Base-by-base conservation (phyloP, 139 green algal genomes). In the Eudorina sp. region DNA sequence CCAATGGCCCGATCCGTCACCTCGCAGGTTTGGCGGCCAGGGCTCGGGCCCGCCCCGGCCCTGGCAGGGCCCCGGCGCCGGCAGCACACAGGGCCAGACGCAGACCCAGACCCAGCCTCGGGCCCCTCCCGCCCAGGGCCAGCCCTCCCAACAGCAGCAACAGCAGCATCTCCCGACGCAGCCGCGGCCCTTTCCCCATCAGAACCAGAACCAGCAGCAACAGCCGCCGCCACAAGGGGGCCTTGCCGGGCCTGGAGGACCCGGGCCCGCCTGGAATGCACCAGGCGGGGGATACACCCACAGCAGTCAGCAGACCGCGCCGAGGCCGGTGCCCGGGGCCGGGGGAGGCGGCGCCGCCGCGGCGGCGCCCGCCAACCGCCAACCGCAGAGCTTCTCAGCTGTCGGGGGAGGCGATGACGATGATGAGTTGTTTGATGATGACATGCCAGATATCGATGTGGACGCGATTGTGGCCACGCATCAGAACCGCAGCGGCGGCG, bases 121-220 rank as follows among this genome's bases (percentile, higher is more conserved):
- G 55, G 29, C 62, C 62, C 11, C 40, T 51, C 68, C 36, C 64
- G n/a, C 7, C 36, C 68, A 76, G 40, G 2, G 36, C 36, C 68
- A 76, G 9, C 68, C 46, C 34, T 34, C 46, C 34, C 66, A 43
- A 18, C 62, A 78, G 36, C 81, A 78, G 3, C 62, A 48, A 16
- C 40, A 83, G 19, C 70, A 75, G 34, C 84, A 84, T 41, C n/a
- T 55, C 27, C 83, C 83, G 72, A 58, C 70, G 53, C 84, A 89
- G 72, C 31, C 43, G 29, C 53, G 34, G 13, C 41, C 27, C n/a
- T n/a, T n/a, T n/a, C n/a, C n/a, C n/a, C n/a, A n/a, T n/a, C n/a
- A n/a, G n/a, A n/a, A n/a, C n/a, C n/a, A n/a, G n/a, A 29, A 66
- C n/a, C 51, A 73, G 9, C 64, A 70, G 83, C 83, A 88, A 36